Percentiles rank a stretch among this genome's conserved stretches.
Conservation (phyloP, 176 grass and related monocot genomes). For the Musa itinerans region DNA sequence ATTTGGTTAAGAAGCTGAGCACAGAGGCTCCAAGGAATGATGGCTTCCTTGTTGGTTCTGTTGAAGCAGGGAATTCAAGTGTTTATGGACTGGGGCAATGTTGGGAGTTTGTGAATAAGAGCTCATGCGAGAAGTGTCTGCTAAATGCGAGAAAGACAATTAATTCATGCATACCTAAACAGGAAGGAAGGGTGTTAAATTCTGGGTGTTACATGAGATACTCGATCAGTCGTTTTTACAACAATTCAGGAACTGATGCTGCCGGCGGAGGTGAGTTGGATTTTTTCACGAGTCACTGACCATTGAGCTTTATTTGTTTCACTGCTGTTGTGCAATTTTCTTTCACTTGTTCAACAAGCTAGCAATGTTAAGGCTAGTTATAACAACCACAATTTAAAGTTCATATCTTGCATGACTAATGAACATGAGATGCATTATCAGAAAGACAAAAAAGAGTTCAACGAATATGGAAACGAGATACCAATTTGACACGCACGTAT, state of each 20-base stretch:
- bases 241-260: not conserved
- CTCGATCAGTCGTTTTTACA: slow-evolving; percentile 4
- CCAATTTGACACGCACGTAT: too few relatives aligned
- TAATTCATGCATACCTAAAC: not conserved
- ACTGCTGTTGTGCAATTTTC: not conserved
- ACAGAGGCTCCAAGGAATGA: not conserved
- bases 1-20: slow-evolving; percentile 1
- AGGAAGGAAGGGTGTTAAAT: slow-evolving; percentile 16
- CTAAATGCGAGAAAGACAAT: not conserved
- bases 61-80: slow-evolving; percentile 6
- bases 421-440: too few relatives aligned
- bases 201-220: slow-evolving; percentile 17
- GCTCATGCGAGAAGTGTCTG: not conserved
- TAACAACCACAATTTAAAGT: not conserved
- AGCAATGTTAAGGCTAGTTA: not conserved
- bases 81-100: slow-evolving; percentile 14
- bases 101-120: slow-evolving; percentile 15
- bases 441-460: too few relatives aligned
- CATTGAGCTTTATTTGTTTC: not conserved
- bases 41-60: slow-evolving; percentile 8
- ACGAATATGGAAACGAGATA: too few relatives aligned
- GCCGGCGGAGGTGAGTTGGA: not conserved
- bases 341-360: not conserved
- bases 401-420: not conserved
- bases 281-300: not conserved